Conservation (phyloP, 352 stramenopile species). For the Phytopythium sindhum region DNA sequence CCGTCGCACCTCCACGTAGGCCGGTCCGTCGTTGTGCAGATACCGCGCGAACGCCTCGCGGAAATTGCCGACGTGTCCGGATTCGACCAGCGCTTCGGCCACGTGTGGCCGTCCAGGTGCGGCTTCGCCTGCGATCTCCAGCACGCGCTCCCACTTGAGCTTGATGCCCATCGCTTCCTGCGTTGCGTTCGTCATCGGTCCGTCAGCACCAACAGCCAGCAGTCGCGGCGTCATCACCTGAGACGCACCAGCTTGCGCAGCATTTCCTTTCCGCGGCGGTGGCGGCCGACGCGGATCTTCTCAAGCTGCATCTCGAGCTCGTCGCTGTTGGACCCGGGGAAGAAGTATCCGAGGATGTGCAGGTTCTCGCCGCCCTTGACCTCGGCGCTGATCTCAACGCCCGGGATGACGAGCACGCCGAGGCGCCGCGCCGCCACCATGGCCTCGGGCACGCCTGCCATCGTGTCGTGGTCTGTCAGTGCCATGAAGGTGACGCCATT, state of each 20-base stretch:
- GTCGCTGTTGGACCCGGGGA: slow-evolving; percentile 67
- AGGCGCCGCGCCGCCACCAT: slow-evolving; percentile 60
- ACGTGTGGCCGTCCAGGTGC: slow-evolving; percentile 78
- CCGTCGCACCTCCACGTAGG: slow-evolving; percentile 72
- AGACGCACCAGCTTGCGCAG: slow-evolving; percentile 69
- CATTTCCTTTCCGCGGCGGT: slow-evolving; percentile 83
- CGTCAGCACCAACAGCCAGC: neutral
- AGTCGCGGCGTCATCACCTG: too few relatives aligned
- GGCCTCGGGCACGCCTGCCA: slow-evolving; percentile 74
- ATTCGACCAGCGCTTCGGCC: slow-evolving; percentile 74
- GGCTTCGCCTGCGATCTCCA: slow-evolving; percentile 80
- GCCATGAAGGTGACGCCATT: slow-evolving; percentile 84
- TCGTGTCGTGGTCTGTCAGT: slow-evolving; percentile 85
- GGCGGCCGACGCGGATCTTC: slow-evolving; percentile 73
- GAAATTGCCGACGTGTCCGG: slow-evolving; percentile 71
- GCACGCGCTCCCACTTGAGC: slow-evolving; percentile 71
- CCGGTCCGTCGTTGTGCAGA: slow-evolving; percentile 77
- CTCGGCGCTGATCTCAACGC: slow-evolving; percentile 85
- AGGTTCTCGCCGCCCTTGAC: slow-evolving; percentile 82
- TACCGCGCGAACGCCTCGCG: slow-evolving; percentile 79
- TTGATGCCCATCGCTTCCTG: slow-evolving; percentile 83
- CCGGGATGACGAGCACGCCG: slow-evolving; percentile 71
- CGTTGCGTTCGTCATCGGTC: neutral
- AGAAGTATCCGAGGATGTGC: slow-evolving; percentile 86
- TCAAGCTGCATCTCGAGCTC: slow-evolving; percentile 71